A percentile compares a stretch with the other conserved stretches of the same genome.
Conservation (phyloP, 352 stramenopile species). For the Blastocystis sp. region DNA sequence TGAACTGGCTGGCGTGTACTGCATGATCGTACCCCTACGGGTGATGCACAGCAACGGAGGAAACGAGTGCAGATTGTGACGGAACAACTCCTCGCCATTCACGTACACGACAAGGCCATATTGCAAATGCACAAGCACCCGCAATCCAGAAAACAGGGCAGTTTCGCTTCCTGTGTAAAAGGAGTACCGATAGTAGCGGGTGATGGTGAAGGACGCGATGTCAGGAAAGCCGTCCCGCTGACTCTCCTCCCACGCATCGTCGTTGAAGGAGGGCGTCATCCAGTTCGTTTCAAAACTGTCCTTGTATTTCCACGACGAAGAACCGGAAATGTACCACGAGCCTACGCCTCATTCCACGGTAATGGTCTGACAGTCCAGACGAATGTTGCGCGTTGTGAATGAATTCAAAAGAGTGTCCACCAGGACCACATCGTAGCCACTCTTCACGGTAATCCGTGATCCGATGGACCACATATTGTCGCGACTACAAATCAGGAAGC, state of each 20-base stretch:
- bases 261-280: conserved; percentile 15
- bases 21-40: background rate
- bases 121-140: background rate
- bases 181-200: conserved; percentile 51
- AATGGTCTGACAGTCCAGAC: conserved; percentile 15
- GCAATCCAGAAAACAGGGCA: conserved; percentile 23
- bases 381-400: background rate
- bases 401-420: conserved; percentile 15
- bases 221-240: background rate
- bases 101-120: conserved; percentile 32
- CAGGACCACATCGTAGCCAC: background rate
- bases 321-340: background rate
- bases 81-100: conserved; percentile 60
- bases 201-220: background rate
- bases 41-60: background rate
- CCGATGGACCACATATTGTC: conserved; percentile 6
- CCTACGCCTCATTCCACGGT: background rate
- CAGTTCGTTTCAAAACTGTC: background rate
- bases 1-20: background rate
- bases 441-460: conserved; percentile 16
- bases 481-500: background rate
- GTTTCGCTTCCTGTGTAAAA: background rate
- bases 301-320: conserved; percentile 1
- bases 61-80: conserved; percentile 19
- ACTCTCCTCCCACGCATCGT: conserved; percentile 19